Evolutionary conservation across 352 stramenopile genomes (phyloP).

Genomic region (Pythium pyrilobum): DNA sequence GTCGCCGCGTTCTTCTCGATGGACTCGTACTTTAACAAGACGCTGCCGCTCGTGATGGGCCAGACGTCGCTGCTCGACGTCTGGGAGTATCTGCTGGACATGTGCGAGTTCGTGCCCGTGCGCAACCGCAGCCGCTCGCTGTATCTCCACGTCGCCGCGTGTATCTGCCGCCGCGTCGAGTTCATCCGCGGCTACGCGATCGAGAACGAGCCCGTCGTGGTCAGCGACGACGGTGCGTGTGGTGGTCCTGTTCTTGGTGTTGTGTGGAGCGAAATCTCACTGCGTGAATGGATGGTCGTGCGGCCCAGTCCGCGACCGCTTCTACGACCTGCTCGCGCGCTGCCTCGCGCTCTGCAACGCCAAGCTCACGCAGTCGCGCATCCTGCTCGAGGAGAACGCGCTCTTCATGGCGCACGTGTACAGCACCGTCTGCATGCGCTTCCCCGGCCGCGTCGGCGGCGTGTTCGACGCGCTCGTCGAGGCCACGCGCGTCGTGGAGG

Average conservation of each 20-base stretch:
- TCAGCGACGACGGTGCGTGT: slow-evolving; percentile 34
- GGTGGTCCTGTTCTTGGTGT: not conserved
- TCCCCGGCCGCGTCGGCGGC: slow-evolving; percentile 31
- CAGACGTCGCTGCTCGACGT: slow-evolving; percentile 72
- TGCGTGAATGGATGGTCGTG: too few species aligned
- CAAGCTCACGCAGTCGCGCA: slow-evolving; percentile 62
- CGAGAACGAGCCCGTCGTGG: slow-evolving; percentile 41
- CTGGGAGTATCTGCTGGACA: slow-evolving; percentile 80
- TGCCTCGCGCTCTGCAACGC: slow-evolving; percentile 49
- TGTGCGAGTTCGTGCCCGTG: slow-evolving; percentile 70
- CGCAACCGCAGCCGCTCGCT: slow-evolving; percentile 65
- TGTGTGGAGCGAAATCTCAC: too few species aligned
- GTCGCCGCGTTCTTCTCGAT: slow-evolving; percentile 24
- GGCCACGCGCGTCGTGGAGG: slow-evolving; percentile 51
- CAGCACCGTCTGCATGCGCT: slow-evolving; percentile 64
- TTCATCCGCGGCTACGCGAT: slow-evolving; percentile 67
- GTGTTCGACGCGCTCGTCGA: slow-evolving; percentile 51
- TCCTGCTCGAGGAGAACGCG: slow-evolving; percentile 66
- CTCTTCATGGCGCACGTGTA: slow-evolving; percentile 72
- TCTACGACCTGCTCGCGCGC: slow-evolving; percentile 49
- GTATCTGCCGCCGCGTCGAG: slow-evolving; percentile 72
- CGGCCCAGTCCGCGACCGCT: slow-evolving; percentile 43
- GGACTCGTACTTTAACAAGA: slow-evolving; percentile 74
- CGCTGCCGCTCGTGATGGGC: slow-evolving; percentile 54
- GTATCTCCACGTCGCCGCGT: slow-evolving; percentile 64